phyloP scores from a whole-genome alignment of 2,329 filamentous ascomycete species.

The Myriangium duriaei region DNA sequence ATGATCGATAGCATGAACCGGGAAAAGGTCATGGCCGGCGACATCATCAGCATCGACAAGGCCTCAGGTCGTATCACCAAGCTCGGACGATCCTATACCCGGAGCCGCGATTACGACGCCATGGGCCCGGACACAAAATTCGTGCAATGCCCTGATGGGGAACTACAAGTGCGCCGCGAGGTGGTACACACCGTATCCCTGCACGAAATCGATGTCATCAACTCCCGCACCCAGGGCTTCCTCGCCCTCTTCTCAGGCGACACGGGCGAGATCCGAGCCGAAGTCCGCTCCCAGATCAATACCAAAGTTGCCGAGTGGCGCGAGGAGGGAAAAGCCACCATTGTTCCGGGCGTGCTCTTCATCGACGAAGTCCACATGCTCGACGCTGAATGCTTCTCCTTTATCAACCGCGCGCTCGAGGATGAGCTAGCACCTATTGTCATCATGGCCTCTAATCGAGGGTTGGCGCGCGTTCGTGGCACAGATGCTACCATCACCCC shows the following conservation, averaged over 20 bases:
- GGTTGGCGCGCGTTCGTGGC: conserved; percentile 79
- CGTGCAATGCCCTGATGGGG: conserved; percentile 91
- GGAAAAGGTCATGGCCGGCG: conserved; percentile 95
- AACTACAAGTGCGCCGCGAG: conserved; percentile 93
- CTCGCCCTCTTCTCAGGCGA: conserved; percentile 94
- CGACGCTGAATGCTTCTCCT: conserved; percentile 97
- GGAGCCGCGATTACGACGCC: conserved; percentile 94
- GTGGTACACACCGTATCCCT: conserved; percentile 93
- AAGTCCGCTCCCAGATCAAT: conserved; percentile 97
- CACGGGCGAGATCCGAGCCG: conserved; percentile 92
- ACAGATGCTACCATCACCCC: conserved; percentile 78
- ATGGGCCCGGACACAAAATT: conserved; percentile 99
- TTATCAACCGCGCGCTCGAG: conserved; percentile 93
- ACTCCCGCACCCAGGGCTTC: conserved; percentile 96
- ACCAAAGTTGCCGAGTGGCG: conserved; percentile 99
- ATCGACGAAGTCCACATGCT: conserved; percentile 99
- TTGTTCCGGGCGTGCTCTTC: conserved; percentile 92
- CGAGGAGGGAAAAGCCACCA: conserved; percentile 97
- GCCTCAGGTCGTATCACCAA: conserved; percentile 97
- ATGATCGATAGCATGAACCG: conserved; percentile 99
- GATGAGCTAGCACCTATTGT: conserved; percentile 91
- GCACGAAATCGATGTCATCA: conserved; percentile 98
- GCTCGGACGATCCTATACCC: conserved; percentile 84
- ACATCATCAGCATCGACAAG: conserved; percentile 98
- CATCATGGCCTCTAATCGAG: conserved; percentile 98